Base-by-base conservation (phyloP, 1,284 basidiomycete species). In the Cyathus olla region DNA sequence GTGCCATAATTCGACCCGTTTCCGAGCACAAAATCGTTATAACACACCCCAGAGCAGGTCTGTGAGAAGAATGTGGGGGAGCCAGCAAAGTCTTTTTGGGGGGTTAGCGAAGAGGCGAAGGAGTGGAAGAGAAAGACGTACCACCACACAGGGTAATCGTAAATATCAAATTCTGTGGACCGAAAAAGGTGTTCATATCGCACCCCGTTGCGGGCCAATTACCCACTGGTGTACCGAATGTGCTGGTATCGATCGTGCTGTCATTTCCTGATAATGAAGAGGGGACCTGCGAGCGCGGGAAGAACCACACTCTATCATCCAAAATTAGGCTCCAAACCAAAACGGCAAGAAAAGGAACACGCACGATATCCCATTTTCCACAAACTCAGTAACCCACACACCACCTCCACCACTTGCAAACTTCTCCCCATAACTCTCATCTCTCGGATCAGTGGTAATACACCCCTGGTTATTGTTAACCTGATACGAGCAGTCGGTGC, bases 71-170 rank as follows among this genome's bases (percentile, higher is more conserved):
- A 78, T 31, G 76, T 67, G 5, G 85, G 40, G n/a, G 78, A 73
- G 6, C 87, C 87, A 4, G 89, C 86, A 59, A 83, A 79, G 66
- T 82, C 77, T 83, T 54, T 11, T 48, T 44, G 22, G 42, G 8
- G 19, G 10, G 48, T 29, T 9, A 3, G 19, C 21, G 29, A 27
- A 47, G 35, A 51, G 15, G 21, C 13, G 17, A 29, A 29, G 17
- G 40, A 10, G 35, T 55, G 31, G n/a, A 26, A 17, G n/a, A 37
- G 39, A 10, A 47, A 47, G 6, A 75, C 83, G 63, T 62, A 90
- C 87, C 87, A 69, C 91, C 90, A 64, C 93, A 95, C 13, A 94
- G 85, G 1, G 92, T 91, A 61, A 93, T 93, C 72, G 91, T 88
- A 65, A 94, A 88, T 31, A 93, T 87, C 50, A 94, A 82, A 57